phyloP scores from a whole-genome alignment of 1,139 yeast species.

The Blastobotrys capitulatus region DNA sequence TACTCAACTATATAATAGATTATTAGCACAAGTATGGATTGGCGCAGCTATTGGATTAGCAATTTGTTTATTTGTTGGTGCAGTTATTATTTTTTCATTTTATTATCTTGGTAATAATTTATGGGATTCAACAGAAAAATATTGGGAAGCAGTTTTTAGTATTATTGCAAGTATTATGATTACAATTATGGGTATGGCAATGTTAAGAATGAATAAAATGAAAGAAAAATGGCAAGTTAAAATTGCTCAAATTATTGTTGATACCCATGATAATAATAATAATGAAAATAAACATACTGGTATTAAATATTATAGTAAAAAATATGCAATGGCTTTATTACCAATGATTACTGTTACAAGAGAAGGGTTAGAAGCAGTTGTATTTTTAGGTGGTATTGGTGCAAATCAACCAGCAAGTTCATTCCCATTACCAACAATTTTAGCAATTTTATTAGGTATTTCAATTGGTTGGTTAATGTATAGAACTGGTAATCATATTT shows the following conservation, averaged over 20 bases:
- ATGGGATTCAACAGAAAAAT: constrained; percentile 76
- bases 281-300: constrained; percentile 9
- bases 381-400: constrained; percentile 88
- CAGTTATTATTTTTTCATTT: constrained; percentile 67
- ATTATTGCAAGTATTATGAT: constrained; percentile 74
- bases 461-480: constrained; percentile 62
- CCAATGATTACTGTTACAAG: constrained; percentile 81
- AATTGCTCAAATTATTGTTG: constrained; percentile 48
- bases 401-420: constrained; percentile 41
- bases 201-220: constrained; percentile 79
- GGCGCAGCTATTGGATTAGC: constrained; percentile 71
- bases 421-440: constrained; percentile 78
- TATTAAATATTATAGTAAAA: constrained; percentile 37
- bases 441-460: constrained; percentile 71
- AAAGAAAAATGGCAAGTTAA: constrained; percentile 82
- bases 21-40: constrained; percentile 72
- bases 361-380: constrained; percentile 91
- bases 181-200: constrained; percentile 83
- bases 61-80: constrained; percentile 73
- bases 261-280: constrained; percentile 28
- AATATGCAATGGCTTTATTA: constrained; percentile 70
- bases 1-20: constrained; percentile 46
- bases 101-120: constrained; percentile 73
- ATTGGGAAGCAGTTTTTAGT: constrained; percentile 91
- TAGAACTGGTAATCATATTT: constrained; percentile 60